Evolutionary conservation across 1,284 basidiomycete species (phyloP).

Genomic region (Phellinidium pouzarii): DNA sequence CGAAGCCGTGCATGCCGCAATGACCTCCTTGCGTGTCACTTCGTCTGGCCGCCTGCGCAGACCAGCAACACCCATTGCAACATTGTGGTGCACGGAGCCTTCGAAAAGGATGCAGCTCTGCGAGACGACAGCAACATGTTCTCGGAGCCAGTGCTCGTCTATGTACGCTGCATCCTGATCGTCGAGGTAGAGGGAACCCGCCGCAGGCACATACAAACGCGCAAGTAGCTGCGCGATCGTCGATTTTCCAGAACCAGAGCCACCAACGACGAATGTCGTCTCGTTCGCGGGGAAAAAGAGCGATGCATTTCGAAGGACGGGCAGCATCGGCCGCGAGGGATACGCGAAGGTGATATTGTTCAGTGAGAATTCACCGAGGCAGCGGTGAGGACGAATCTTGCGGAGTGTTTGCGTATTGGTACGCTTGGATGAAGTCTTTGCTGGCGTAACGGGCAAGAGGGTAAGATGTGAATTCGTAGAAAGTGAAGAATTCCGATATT

Average conservation of each 20-base stretch:
- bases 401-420: constrained; percentile 32
- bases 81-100: constrained; percentile 82
- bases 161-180: constrained; percentile 74
- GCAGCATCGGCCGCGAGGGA: constrained; percentile 66
- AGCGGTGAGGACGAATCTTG: constrained; percentile 52
- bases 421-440: neutral
- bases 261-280: constrained; percentile 89
- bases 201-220: constrained; percentile 63
- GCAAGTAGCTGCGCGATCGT: constrained; percentile 82
- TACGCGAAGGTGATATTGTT: constrained; percentile 79
- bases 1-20: constrained; percentile 78
- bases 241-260: constrained; percentile 90
- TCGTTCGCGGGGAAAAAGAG: constrained; percentile 81
- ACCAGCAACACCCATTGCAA: constrained; percentile 71
- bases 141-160: constrained; percentile 67
- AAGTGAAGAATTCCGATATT: constrained; percentile 20
- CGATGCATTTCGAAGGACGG: constrained; percentile 57
- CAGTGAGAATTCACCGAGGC: constrained; percentile 76
- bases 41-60: constrained; percentile 32
- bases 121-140: constrained; percentile 72
- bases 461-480: constrained; percentile 11
- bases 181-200: constrained; percentile 71
- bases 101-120: constrained; percentile 81
- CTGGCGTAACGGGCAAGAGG: constrained; percentile 3
- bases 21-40: constrained; percentile 65